These are phyloP conservation scores for Paragyromitra xinjiangensis DNA, from an alignment of 495 filamentous ascomycete genomes.

Conservation along the genomic window DNA sequence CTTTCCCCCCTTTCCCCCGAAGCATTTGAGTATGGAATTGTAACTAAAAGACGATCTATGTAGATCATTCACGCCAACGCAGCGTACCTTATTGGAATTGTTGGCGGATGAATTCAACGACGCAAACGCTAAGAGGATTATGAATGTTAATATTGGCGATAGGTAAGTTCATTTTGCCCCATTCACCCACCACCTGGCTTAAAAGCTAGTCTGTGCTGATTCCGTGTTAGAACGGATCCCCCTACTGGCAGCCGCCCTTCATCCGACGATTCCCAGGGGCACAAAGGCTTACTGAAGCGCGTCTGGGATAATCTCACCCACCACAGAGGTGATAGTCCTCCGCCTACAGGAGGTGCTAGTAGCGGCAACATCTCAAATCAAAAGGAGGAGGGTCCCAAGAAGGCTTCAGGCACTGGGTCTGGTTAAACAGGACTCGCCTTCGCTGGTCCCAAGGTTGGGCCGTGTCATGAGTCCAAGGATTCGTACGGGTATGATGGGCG, in stretches of 20 bases:
- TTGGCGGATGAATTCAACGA: slow-evolving; percentile 94
- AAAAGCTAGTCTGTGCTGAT: neutral
- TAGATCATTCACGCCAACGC: slow-evolving; percentile 74
- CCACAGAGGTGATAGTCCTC: slow-evolving; percentile 66
- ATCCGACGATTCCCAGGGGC: slow-evolving; percentile 66
- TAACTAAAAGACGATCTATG: slow-evolving; percentile 9
- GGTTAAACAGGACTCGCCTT: neutral
- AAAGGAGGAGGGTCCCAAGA: slow-evolving; percentile 67
- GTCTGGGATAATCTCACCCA: slow-evolving; percentile 89
- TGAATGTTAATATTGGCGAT: slow-evolving; percentile 71
- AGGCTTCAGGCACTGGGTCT: slow-evolving; percentile 66
- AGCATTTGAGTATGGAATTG: neutral
- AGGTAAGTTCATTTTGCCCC: slow-evolving; percentile 58
- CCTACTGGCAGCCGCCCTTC: slow-evolving; percentile 26
- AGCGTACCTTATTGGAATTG: slow-evolving; percentile 90
- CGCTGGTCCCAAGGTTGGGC: neutral
- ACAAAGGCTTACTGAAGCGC: slow-evolving; percentile 85
- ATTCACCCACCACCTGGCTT: neutral
- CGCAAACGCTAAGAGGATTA: slow-evolving; percentile 87
- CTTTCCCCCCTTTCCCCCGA: neutral
- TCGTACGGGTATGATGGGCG: neutral
- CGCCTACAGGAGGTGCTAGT: neutral
- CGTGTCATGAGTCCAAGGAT: neutral
- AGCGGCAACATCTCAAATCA: neutral
- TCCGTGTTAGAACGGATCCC: neutral